phyloP scores from a whole-genome alignment of 2,329 filamentous ascomycete genomes.

The Curvularia spicifera region DNA sequence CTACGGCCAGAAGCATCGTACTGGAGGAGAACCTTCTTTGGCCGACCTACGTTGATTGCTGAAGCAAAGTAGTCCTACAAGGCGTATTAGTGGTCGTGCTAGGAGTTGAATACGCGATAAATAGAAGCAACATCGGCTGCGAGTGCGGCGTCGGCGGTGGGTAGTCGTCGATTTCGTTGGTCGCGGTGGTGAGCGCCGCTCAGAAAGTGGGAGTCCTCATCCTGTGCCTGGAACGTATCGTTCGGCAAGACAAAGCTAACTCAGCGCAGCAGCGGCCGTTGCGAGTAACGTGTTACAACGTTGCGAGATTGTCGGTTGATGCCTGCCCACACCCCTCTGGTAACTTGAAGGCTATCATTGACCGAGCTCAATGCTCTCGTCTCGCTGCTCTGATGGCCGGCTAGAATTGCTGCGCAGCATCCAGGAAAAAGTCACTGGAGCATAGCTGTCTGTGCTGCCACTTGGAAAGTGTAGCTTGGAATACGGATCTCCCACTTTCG shows the following conservation, averaged over 20 bases:
- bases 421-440: conserved; percentile 22
- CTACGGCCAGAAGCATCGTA: conserved; percentile 93
- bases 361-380: conserved; percentile 18
- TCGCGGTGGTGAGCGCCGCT: conserved; percentile 31
- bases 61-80: conserved; percentile 95
- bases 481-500: conserved; percentile 35
- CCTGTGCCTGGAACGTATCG: conserved; percentile 25
- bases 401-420: conserved; percentile 19
- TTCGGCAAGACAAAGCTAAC: conserved; percentile 23
- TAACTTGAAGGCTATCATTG: conserved; percentile 19
- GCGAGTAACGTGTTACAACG: conserved; percentile 20
- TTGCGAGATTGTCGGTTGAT: conserved; percentile 29
- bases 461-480: conserved; percentile 17
- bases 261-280: conserved; percentile 15
- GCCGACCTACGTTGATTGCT: conserved; percentile 84
- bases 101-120: conserved; percentile 42
- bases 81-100: conserved; percentile 67
- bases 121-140: conserved; percentile 32
- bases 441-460: conserved; percentile 26
- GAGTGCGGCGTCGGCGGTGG: conserved; percentile 32
- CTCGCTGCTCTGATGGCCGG: conserved; percentile 19
- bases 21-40: conserved; percentile 89
- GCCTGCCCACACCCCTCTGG: conserved; percentile 25
- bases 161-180: conserved; percentile 35
- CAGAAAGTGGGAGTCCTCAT: conserved; percentile 34